A percentile compares a stretch with the other conserved stretches of the same genome.
Conservation (phyloP, 768 basidiomycete species). For the Tricholoma hemisulphureum region DNA sequence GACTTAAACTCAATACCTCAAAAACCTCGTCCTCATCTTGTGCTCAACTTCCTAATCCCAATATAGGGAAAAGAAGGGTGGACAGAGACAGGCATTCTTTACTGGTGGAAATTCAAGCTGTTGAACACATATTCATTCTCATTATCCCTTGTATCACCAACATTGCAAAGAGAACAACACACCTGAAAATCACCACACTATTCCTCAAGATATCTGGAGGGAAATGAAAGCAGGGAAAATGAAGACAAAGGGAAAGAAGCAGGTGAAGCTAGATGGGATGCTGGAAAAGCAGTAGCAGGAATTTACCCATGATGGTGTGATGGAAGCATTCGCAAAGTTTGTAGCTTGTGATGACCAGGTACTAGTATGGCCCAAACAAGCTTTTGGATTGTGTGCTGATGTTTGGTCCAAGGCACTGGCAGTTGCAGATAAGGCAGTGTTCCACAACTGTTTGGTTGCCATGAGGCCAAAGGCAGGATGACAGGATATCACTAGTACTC, state of each 20-base stretch:
- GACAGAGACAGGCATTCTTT: slow-evolving; percentile 4
- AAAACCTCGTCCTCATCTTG: too few species aligned
- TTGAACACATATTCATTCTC: slow-evolving; percentile 11
- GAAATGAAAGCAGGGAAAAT: not conserved
- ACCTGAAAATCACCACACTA: not conserved
- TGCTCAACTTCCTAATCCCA: too few species aligned
- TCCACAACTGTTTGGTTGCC: not conserved
- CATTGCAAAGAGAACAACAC: slow-evolving; percentile 9
- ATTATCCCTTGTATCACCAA: slow-evolving; percentile 7
- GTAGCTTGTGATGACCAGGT: not conserved
- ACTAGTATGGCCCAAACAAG: not conserved
- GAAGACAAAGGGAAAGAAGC: not conserved
- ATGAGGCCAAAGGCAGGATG: slow-evolving; percentile 1
- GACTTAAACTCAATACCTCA: too few species aligned
- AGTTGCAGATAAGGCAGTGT: slow-evolving; percentile 1
- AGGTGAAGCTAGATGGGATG: not conserved
- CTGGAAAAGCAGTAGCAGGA: not conserved
- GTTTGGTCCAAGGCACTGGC: not conserved
- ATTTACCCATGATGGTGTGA: not conserved
- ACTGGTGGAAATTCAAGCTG: slow-evolving; percentile 14
- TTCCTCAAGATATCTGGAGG: not conserved
- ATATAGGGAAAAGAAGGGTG: not conserved
- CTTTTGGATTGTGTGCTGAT: not conserved
- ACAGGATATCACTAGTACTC: slow-evolving; percentile 2
- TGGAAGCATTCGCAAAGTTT: not conserved